Conservation (phyloP, 495 filamentous ascomycete species). For the Haplographium delicatum region DNA sequence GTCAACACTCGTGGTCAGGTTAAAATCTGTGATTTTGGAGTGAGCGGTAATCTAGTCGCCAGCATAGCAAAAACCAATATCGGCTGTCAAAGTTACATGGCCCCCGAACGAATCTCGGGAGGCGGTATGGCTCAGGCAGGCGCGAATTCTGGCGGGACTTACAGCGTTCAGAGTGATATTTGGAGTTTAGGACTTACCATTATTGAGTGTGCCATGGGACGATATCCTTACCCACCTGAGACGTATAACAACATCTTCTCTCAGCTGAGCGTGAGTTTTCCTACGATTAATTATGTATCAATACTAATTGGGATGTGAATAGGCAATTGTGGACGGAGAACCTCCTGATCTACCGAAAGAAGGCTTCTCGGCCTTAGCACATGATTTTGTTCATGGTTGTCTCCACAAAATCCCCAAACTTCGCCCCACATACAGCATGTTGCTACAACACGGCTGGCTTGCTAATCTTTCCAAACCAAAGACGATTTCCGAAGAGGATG, state of each 20-base stretch:
- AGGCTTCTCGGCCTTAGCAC: conserved; percentile 72
- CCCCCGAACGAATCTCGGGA: conserved; percentile 88
- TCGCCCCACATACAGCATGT: conserved; percentile 82
- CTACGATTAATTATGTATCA: not conserved
- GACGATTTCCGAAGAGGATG: conserved; percentile 71
- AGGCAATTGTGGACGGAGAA: conserved; percentile 97
- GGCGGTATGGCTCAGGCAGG: conserved; percentile 74
- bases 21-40: conserved; percentile 99
- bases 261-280: conserved; percentile 80
- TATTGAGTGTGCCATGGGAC: conserved; percentile 93
- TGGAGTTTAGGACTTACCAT: conserved; percentile 94
- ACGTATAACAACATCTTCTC: conserved; percentile 99
- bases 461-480: conserved; percentile 73
- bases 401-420: conserved; percentile 89
- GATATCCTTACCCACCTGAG: conserved; percentile 96
- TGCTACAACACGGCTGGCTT: conserved; percentile 87
- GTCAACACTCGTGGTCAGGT: conserved; percentile 85
- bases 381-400: conserved; percentile 83
- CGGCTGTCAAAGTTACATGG: conserved; percentile 99
- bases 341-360: conserved; percentile 77
- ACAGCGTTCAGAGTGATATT: conserved; percentile 96
- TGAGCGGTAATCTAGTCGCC: conserved; percentile 92
- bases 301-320: conserved; percentile 21
- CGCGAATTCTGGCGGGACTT: conserved; percentile 76
- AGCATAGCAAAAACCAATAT: conserved; percentile 99